Conservation (phyloP, 768 basidiomycete species). For the Lentinus brumalis region DNA sequence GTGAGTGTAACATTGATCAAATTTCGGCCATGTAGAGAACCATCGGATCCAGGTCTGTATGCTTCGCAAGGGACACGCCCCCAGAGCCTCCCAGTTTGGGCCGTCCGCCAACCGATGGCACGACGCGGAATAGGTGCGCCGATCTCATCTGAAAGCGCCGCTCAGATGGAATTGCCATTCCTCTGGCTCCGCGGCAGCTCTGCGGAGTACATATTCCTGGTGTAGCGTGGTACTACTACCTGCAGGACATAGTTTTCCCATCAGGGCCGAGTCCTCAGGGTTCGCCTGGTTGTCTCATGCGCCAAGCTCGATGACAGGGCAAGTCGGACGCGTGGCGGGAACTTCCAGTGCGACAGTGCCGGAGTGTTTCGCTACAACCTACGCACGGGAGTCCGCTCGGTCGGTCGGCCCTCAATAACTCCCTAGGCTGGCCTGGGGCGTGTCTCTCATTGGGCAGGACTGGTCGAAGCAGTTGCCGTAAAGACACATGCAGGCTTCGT, state of each 20-base stretch:
- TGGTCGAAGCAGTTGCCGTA: slow-evolving; percentile 17
- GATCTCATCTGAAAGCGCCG: slow-evolving; percentile 7
- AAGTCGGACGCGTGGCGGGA: slow-evolving; percentile 16
- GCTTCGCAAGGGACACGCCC: slow-evolving; percentile 9
- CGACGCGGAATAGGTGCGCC: slow-evolving; percentile 5
- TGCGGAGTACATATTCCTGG: slow-evolving; percentile 2
- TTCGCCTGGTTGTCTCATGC: slow-evolving; percentile 15
- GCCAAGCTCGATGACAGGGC: slow-evolving; percentile 6
- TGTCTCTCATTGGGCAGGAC: slow-evolving; percentile 10
- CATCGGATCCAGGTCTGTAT: slow-evolving; percentile 6
- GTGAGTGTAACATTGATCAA: slow-evolving; percentile 19
- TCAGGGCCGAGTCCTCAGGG: background rate
- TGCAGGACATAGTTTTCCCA: background rate
- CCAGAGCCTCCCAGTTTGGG: slow-evolving; percentile 3
- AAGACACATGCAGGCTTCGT: slow-evolving; percentile 12
- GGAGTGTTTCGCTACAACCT: slow-evolving; percentile 1
- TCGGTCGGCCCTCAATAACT: background rate
- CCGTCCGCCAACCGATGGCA: background rate
- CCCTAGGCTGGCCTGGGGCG: slow-evolving; percentile 6
- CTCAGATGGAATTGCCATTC: background rate
- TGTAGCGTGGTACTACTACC: slow-evolving; percentile 1
- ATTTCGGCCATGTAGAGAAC: slow-evolving; percentile 12
- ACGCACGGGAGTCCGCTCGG: slow-evolving; percentile 2
- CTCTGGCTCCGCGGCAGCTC: slow-evolving; percentile 13
- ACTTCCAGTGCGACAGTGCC: background rate